Conservation (phyloP, 2,329 filamentous ascomycete genomes). For the Diaporthe sp. region DNA sequence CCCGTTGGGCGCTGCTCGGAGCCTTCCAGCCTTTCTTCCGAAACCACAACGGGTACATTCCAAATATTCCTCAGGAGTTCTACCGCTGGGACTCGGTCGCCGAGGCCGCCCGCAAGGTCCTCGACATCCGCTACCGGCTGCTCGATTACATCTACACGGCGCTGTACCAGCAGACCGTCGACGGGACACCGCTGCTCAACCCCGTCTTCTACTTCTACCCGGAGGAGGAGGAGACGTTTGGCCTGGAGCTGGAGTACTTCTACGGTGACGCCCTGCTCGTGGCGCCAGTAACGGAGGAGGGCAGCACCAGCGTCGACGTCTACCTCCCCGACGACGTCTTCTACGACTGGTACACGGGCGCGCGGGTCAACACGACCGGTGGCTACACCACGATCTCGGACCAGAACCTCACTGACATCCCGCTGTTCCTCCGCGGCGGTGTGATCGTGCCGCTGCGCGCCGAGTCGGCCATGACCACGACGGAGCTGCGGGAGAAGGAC, state of each 20-base stretch:
- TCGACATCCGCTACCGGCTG: constrained; percentile 77
- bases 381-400: constrained; percentile 54
- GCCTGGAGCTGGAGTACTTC: constrained; percentile 63
- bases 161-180: constrained; percentile 70
- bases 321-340: constrained; percentile 64
- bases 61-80: constrained; percentile 75
- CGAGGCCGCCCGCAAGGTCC: constrained; percentile 73
- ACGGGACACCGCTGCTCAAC: constrained; percentile 75
- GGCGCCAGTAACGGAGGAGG: constrained; percentile 60
- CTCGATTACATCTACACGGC: constrained; percentile 84
- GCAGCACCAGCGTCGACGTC: constrained; percentile 58
- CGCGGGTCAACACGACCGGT: constrained; percentile 58
- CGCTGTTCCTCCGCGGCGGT: constrained; percentile 78
- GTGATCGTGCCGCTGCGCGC: constrained; percentile 73
- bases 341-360: constrained; percentile 67
- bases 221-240: constrained; percentile 56
- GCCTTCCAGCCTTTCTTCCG: constrained; percentile 84
- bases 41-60: constrained; percentile 72
- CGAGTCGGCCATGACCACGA: constrained; percentile 73
- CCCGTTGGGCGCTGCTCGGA: constrained; percentile 81
- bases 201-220: constrained; percentile 80
- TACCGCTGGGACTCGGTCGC: constrained; percentile 77
- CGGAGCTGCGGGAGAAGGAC: constrained; percentile 71
- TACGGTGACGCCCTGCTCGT: constrained; percentile 61
- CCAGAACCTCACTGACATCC: constrained; percentile 66